Base-by-base conservation (phyloP, 2,329 filamentous ascomycete genomes). In the Arthrobotrys conoides region DNA sequence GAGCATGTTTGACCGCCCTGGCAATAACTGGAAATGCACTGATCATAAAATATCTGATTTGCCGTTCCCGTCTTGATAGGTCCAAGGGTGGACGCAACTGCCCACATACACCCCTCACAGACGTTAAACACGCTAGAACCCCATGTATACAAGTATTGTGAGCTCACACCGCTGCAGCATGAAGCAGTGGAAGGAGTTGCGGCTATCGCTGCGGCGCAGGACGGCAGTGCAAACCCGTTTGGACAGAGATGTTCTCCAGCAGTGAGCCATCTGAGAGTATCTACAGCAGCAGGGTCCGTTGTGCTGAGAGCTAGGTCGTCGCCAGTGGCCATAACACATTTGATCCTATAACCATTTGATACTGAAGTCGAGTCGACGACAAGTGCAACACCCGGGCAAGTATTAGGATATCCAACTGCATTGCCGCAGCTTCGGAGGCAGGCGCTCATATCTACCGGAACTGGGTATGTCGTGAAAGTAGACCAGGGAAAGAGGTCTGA, bases 71-170 rank as follows among this genome's bases (percentile, higher is more conserved):
- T 51, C 5, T 18, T 20, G 8, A 18, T 18, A 10, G 51, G 3
- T 4, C 49, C 51, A 18, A 20, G 2, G 3, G 22, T 22, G n/a
- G 10, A n/a, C 1, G 10, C 5, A 16, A 5, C 36, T 2, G 20
- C 10, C 27, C 18, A 69, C 12, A 24, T 18, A 46, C 66, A 69
- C 12, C 51, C 51, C 5, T 51, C 30, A 27, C 66, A 69, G 16
- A 69, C 51, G 22, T 46, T 57, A 20, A 57, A 69, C 16, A 69
- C 51, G n/a, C 66, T 69, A 5, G 6, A 5, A n/a, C 51, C 66
- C 5, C 14, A 27, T 16, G 66, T 59, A n/a, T 69, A 69, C 12
- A 33, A 5, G 22, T 22, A 59, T 12, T 12, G 8, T 5, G 18
- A 10, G 8, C 9, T 14, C 2, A 41, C 61, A n/a, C 36, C 38